These are phyloP conservation scores for Antitrichia curtipendula DNA, from an alignment of 225 moss, liverwort and hornwort genomes.

Conservation along the genomic window DNA sequence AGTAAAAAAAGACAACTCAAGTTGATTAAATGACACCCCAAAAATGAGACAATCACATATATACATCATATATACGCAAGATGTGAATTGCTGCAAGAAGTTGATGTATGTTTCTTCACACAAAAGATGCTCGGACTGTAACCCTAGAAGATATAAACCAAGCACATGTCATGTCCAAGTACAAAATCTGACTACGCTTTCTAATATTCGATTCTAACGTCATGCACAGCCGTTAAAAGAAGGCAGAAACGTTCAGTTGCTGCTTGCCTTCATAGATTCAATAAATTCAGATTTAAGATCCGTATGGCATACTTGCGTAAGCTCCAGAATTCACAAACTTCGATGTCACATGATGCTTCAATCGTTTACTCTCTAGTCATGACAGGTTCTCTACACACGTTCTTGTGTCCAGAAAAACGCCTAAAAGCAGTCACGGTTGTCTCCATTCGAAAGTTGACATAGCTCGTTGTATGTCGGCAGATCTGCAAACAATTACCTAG, in stretches of 20 bases:
- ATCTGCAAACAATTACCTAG: constrained; percentile 32
- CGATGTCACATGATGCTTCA: neutral
- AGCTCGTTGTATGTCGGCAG: constrained; percentile 62
- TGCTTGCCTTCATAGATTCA: neutral
- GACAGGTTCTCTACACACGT: neutral
- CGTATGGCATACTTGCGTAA: neutral
- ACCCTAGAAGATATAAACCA: neutral
- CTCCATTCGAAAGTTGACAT: constrained; percentile 52
- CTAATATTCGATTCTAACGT: neutral
- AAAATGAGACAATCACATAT: neutral
- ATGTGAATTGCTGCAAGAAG: neutral
- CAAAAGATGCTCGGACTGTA: neutral
- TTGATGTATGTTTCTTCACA: neutral
- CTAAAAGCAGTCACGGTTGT: constrained; percentile 59
- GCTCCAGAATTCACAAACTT: neutral
- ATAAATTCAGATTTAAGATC: neutral
- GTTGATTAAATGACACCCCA: neutral
- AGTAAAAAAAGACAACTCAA: neutral
- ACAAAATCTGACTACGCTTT: neutral
- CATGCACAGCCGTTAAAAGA: neutral
- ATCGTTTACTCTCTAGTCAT: neutral
- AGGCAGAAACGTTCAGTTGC: neutral
- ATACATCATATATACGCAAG: neutral
- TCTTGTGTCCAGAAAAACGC: neutral
- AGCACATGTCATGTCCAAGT: neutral